Percentiles rank a stretch among this genome's conserved stretches.
phyloP scores from a whole-genome alignment of 2,329 filamentous ascomycete genomes.

The Aspergillus niger region DNA sequence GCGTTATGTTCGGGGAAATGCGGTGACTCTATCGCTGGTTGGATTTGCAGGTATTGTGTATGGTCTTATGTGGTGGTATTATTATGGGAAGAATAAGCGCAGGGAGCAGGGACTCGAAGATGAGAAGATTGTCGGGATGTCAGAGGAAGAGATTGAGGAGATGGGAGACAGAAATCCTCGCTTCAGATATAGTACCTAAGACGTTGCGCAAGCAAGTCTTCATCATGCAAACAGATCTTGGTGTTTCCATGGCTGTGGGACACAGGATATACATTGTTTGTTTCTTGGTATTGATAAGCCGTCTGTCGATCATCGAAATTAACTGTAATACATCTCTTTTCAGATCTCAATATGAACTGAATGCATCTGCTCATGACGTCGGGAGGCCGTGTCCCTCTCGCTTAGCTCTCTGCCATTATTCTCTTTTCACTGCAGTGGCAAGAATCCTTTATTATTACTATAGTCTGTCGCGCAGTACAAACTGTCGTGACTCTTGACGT shows the following conservation, averaged over 20 bases:
- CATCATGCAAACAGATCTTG: neutral
- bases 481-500: neutral
- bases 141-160: conserved; percentile 46
- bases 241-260: neutral
- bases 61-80: conserved; percentile 58
- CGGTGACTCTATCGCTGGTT: conserved; percentile 61
- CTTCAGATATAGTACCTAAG: conserved; percentile 43
- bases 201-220: neutral
- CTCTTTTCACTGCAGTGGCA: conserved; percentile 15
- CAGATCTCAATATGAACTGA: neutral
- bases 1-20: conserved; percentile 64
- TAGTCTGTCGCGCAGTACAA: neutral
- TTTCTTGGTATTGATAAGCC: neutral
- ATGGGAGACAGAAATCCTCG: conserved; percentile 47
- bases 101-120: conserved; percentile 41
- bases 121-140: conserved; percentile 40
- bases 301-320: neutral
- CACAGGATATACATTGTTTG: neutral
- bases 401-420: conserved; percentile 6
- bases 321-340: neutral
- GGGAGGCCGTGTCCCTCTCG: neutral
- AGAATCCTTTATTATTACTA: conserved; percentile 12
- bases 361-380: neutral
- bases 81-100: conserved; percentile 51
- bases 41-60: conserved; percentile 58